Evolutionary conservation across 2,329 filamentous ascomycete genomes (phyloP).

Genomic region (Thermoascus crustaceus): DNA sequence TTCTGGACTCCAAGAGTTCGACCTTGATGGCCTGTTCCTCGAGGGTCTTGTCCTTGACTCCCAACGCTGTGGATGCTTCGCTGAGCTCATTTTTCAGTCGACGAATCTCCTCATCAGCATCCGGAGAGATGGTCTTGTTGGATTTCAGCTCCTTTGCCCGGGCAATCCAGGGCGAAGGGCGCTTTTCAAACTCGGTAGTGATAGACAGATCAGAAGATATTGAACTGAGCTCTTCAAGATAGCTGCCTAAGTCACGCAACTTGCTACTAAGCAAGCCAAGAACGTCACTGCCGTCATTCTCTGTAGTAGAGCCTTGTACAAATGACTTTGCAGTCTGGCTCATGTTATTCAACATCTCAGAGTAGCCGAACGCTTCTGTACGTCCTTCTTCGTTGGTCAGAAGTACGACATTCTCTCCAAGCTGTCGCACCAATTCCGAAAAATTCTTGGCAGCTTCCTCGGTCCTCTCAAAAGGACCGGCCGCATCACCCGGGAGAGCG

Average conservation of each 20-base stretch:
- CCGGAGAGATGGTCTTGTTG: slow-evolving; percentile 71
- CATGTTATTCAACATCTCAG: slow-evolving; percentile 59
- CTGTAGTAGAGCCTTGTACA: slow-evolving; percentile 16
- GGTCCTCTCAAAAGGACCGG: slow-evolving; percentile 61
- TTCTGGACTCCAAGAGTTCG: slow-evolving; percentile 79
- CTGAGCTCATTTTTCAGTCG: slow-evolving; percentile 71
- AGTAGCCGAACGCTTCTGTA: slow-evolving; percentile 56
- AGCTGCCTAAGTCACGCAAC: slow-evolving; percentile 55
- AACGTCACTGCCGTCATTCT: slow-evolving; percentile 43
- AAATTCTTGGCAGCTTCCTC: slow-evolving; percentile 59
- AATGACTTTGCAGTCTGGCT: slow-evolving; percentile 22
- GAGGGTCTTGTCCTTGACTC: slow-evolving; percentile 69
- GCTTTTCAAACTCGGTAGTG: slow-evolving; percentile 70
- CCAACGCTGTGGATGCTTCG: slow-evolving; percentile 64
- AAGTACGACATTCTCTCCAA: slow-evolving; percentile 58
- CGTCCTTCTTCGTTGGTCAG: slow-evolving; percentile 66
- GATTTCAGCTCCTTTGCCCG: slow-evolving; percentile 73
- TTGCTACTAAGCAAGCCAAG: slow-evolving; percentile 61
- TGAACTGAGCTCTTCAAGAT: slow-evolving; percentile 62
- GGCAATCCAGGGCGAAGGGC: slow-evolving; percentile 70
- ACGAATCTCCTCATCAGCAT: slow-evolving; percentile 77
- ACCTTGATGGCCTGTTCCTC: slow-evolving; percentile 87
- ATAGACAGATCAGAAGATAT: slow-evolving; percentile 63
- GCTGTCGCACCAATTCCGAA: slow-evolving; percentile 55
- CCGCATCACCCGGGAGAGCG: slow-evolving; percentile 60